Evolutionary conservation across 306 rosid species (phyloP), one percentile per base, ranked within the genome.

Genomic region (Rosa lucieae): DNA sequence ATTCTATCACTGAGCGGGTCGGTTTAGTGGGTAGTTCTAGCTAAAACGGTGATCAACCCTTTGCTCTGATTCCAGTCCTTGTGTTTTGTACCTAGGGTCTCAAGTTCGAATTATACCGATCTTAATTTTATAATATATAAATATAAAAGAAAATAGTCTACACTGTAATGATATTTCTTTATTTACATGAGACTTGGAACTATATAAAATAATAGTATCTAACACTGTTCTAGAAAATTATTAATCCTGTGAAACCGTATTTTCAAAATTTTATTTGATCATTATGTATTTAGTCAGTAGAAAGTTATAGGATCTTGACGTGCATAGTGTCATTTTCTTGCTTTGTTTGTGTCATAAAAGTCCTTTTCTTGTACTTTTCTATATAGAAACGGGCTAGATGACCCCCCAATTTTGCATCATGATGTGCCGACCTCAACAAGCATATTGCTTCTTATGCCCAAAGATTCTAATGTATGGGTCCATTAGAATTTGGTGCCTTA

Each of bases 361-460:
- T 74, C 71, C 5, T 46, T 10, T 61, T 75, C 46, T 4, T 15
- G n/a, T 61, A 15, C 20, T 43, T 61, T 43, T 58, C 70, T 21
- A 35, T 43, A 18, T 75, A 9, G 17, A 44, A 15, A 61, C 17
- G 59, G 2, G 59, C 44, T 61, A 26, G 44, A 32, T 44, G 70
- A 56, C 10, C 20, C 51, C 51, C 56, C 66, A 74, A 74, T 40
- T 74, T 21, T 42, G 53, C 55, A 29, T 58, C 17, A 40, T n/a
- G 78, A 74, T 42, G 69, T 29, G 46, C 55, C 55, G 43, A 58
- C 23, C 42, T 58, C 26, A 61, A 61, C 71, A 23, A 23, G 26
- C 26, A 23, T 23, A 23, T 23, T 40, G 20, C 42, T 46, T 44
- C 1, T 43, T 42, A 14, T 26, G 43, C 70, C 6, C 44, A 2